Evolutionary conservation across 768 basidiomycete genomes (phyloP), one percentile per base, ranked within the genome.

Genomic region (Pisolithus albus): DNA sequence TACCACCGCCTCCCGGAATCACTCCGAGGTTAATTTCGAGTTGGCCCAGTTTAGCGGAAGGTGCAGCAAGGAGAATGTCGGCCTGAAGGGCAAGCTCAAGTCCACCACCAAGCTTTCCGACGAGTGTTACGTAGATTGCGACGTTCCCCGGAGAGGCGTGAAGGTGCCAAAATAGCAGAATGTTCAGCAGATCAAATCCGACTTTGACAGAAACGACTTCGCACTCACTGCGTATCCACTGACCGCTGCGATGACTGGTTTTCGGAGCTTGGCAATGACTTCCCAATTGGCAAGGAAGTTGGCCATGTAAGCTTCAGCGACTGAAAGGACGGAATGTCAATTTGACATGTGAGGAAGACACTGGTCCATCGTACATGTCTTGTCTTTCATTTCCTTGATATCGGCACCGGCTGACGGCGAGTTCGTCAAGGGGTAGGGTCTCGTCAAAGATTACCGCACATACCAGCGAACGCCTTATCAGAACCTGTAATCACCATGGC

Each of bases 361-460:
- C 13, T 8, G 34, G 13, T 24, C 70, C 81, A 63, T 10, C 30
- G 30, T 61, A 92, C 92, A 96, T 53, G 83, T 73, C 71, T 93
- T 93, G 72, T 94, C 90, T 70, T 92, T 93, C 95, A 98, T 98
- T 71, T 98, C 93, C 73, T 96, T 97, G 71, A 99, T 97, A 70
- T 99, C 95, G 19, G 95, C 95, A 3, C 95, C 93, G 60, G 93
- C 93, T 92, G 50, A 28, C 24, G 16, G 58, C 16, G 41, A 41
- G 34, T 34, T 21, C 13, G 32, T 51, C 24, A 24, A 54, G 40
- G 18, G 11, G 24, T 43, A 34, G 13, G 13, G 34, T 4, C 34
- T 34, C 34, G 34, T 5, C 34, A 34, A 34, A 3, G 34, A 15
- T 34, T 34, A 15, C 11, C 13, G 13, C 13, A 57, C 84, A 53